Evolutionary conservation across 495 filamentous ascomycete species (phyloP).

Genomic region (Astrothelium macrocarpum): DNA sequence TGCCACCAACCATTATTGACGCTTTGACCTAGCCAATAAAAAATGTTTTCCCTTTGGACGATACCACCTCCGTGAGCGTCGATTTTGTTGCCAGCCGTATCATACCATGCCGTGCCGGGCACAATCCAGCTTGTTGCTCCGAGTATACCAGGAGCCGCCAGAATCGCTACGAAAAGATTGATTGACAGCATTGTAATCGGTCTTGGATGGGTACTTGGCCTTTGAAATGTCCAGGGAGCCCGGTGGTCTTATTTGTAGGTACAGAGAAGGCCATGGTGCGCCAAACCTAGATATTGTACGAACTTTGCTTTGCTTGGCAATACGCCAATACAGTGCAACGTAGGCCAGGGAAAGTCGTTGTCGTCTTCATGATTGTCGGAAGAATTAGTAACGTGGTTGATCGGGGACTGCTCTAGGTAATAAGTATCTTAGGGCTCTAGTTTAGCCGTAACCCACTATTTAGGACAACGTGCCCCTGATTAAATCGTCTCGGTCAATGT

Average conservation of each 20-base stretch:
- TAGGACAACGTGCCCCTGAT: neutral
- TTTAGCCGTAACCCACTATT: neutral
- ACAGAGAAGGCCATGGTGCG: neutral
- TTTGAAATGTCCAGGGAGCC: neutral
- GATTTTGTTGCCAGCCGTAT: conserved; percentile 33
- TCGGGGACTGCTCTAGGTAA: neutral
- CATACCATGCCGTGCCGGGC: conserved; percentile 34
- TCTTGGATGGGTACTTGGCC: neutral
- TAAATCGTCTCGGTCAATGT: neutral
- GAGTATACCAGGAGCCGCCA: neutral
- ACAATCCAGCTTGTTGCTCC: conserved; percentile 17
- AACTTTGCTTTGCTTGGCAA: neutral
- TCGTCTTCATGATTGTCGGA: neutral
- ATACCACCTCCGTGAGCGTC: conserved; percentile 37
- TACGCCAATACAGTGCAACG: neutral
- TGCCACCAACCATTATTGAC: conserved; percentile 30
- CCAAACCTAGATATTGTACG: neutral
- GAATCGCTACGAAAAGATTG: neutral
- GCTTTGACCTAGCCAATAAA: conserved; percentile 37
- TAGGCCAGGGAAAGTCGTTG: neutral
- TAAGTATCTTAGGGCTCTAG: neutral
- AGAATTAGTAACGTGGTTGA: neutral
- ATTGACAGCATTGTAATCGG: neutral
- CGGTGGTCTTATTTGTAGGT: neutral
- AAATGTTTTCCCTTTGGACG: conserved; percentile 22